A percentile compares a stretch with the other conserved stretches of the same genome.
Evolutionary conservation across 441 rosid species (phyloP).

Genomic region (Flueggea neowawraea): DNA sequence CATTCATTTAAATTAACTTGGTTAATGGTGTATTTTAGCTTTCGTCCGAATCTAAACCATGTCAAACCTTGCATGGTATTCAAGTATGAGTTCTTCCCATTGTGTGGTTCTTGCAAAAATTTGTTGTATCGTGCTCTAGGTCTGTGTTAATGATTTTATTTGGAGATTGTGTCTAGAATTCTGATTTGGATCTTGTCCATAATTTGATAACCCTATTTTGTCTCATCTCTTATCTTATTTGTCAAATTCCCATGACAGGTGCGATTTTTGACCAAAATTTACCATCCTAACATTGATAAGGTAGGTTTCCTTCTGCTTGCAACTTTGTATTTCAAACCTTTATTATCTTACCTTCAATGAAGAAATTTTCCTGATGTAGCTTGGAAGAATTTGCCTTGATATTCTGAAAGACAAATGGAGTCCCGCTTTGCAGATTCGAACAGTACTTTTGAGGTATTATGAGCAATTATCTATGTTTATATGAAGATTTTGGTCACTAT

Average conservation of each 20-base stretch:
- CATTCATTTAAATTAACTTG: neutral
- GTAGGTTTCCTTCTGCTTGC: slow-evolving; percentile 22
- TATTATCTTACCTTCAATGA: slow-evolving; percentile 7
- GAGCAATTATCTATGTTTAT: neutral
- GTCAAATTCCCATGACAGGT: slow-evolving; percentile 47
- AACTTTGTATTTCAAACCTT: neutral
- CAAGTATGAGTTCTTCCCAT: too few relatives aligned
- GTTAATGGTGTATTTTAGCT: too few relatives aligned
- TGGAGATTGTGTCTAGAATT: too few relatives aligned
- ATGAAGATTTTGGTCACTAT: too few relatives aligned
- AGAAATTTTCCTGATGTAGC: slow-evolving; percentile 39
- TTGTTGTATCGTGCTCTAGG: too few relatives aligned
- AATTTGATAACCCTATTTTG: neutral
- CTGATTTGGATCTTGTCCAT: neutral
- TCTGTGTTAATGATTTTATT: too few relatives aligned
- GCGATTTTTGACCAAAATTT: slow-evolving; percentile 96
- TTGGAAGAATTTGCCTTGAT: slow-evolving; percentile 98
- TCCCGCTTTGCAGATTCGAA: slow-evolving; percentile 97
- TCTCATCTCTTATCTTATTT: neutral
- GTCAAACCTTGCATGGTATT: too few relatives aligned
- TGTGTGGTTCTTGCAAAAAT: too few relatives aligned
- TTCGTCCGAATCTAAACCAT: too few relatives aligned
- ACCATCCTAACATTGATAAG: slow-evolving; percentile 90
- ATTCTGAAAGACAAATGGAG: slow-evolving; percentile 99
- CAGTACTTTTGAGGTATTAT: slow-evolving; percentile 91